Conservation (phyloP, 306 rosid species). For the Quercus rubra region DNA sequence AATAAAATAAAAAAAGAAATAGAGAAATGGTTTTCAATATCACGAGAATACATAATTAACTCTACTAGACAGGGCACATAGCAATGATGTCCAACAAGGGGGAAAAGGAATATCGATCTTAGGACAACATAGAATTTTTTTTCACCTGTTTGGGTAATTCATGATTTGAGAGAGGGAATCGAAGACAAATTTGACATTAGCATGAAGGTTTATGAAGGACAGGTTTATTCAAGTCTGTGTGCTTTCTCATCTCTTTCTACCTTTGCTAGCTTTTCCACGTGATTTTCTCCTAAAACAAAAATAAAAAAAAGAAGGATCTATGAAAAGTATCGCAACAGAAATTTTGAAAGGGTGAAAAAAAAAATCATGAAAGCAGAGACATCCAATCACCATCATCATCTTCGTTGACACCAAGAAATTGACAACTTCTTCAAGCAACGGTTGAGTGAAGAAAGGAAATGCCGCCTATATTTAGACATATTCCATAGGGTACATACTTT, state of each 20-base stretch:
- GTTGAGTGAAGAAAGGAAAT: slow-evolving; percentile 22
- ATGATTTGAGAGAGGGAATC: not conserved
- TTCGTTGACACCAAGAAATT: slow-evolving; percentile 33
- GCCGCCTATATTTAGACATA: not conserved
- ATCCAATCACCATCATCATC: slow-evolving; percentile 24
- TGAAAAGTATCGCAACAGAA: not conserved
- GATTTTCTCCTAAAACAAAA: slow-evolving; percentile 15
- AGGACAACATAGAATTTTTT: not conserved
- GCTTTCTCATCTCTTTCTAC: slow-evolving; percentile 1
- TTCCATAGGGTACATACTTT: not conserved
- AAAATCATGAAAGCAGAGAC: slow-evolving; percentile 15
- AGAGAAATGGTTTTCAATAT: not conserved
- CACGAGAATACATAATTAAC: not conserved
- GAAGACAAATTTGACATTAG: slow-evolving; percentile 2
- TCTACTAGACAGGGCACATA: not conserved
- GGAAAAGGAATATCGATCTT: not conserved
- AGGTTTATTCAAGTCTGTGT: not conserved
- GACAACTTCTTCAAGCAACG: slow-evolving; percentile 13
- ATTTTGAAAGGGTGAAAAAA: not conserved
- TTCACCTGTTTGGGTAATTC: not conserved
- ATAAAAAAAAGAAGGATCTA: not conserved
- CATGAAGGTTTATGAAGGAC: not conserved
- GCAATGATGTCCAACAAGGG: not conserved
- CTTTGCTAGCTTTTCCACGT: slow-evolving; percentile 27
- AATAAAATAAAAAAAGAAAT: not conserved